Evolutionary conservation across 2,329 filamentous ascomycete species (phyloP), one percentile per base, ranked within the genome.

Genomic region (Trichoderma pleuroti): DNA sequence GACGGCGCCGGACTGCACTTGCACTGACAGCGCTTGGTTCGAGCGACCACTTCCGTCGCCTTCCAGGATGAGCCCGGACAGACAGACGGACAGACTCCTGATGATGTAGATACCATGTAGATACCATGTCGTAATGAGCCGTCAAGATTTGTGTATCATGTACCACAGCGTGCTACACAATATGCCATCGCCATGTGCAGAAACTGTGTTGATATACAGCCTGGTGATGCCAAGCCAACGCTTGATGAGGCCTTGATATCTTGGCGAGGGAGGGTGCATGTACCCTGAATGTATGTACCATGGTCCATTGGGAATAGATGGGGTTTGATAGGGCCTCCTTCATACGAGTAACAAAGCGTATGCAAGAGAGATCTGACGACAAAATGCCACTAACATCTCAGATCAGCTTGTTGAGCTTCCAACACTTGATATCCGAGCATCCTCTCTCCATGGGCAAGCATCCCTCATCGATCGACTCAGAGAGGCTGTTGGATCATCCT

Each of bases 301-400:
- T 46, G n/a, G 10, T 67, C 34, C 34, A 49, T 24, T 49, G 28
- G 52, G 36, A 59, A 60, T 34, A 10, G 36, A 49, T 28, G 63
- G 39, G 3, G 42, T 1, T 24, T 42, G 46, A 52, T 21, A 59
- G 65, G 30, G 49, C 62, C 36, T 59, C 54, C 34, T 60, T 26
- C 65, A 32, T 36, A 52, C 46, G 46, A 52, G 21, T 24, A 60
- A 49, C 34, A 36, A 30, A 59, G 65, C 54, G 26, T 24, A 60
- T 68, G 65, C 65, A 59, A 60, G 65, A 60, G 54, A 68, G 26
- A 68, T 68, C 54, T 68, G 65, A 68, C 54, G 18, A 60, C 28
- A 14, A 21, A 49, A 39, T 49, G 54, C 54, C 54, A 49, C 34
- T 60, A 59, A 60, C 54, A 68, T 68, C 52, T 68, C 65, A 68